These are phyloP conservation scores for Chalciporus chontae DNA, from an alignment of 768 basidiomycete genomes.

Conservation along the genomic window DNA sequence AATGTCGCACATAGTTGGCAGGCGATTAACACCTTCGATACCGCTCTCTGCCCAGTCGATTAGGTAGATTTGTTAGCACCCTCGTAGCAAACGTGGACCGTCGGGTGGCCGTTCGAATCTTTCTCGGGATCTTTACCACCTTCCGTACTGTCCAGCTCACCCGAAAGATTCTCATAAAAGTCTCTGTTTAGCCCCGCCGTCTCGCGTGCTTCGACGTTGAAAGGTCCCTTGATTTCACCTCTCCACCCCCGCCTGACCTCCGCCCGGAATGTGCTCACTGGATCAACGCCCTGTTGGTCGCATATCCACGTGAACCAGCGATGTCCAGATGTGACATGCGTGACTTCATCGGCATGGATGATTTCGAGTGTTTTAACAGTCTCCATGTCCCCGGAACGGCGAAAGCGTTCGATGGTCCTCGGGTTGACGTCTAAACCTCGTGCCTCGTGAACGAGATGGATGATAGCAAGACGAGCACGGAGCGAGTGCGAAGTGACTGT, in stretches of 20 bases:
- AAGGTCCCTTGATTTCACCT: slow-evolving; percentile 78
- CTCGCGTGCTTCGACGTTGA: slow-evolving; percentile 69
- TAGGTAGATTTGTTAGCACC: no score
- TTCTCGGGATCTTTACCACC: not conserved
- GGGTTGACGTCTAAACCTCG: slow-evolving; percentile 84
- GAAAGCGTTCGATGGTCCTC: slow-evolving; percentile 68
- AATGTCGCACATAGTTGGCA: no score
- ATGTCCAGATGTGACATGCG: slow-evolving; percentile 79
- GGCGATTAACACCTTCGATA: no score
- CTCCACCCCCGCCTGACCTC: slow-evolving; percentile 69
- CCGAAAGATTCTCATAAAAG: slow-evolving; percentile 70
- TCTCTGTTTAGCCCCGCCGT: slow-evolving; percentile 68
- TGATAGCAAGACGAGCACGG: slow-evolving; percentile 71
- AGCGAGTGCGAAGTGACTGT: slow-evolving; percentile 62
- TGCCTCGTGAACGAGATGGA: slow-evolving; percentile 84
- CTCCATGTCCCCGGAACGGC: slow-evolving; percentile 60
- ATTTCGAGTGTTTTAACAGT: slow-evolving; percentile 68
- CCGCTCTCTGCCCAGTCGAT: no score
- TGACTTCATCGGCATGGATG: slow-evolving; percentile 78
- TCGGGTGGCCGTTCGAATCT: not conserved
- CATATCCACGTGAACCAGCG: slow-evolving; percentile 83
- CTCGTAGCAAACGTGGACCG: not conserved
- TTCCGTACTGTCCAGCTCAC: slow-evolving; percentile 36
- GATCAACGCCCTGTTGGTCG: slow-evolving; percentile 50
- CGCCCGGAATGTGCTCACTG: slow-evolving; percentile 61